Conservation (phyloP, 805 yeast genomes). For the Saturnispora sanitii region DNA sequence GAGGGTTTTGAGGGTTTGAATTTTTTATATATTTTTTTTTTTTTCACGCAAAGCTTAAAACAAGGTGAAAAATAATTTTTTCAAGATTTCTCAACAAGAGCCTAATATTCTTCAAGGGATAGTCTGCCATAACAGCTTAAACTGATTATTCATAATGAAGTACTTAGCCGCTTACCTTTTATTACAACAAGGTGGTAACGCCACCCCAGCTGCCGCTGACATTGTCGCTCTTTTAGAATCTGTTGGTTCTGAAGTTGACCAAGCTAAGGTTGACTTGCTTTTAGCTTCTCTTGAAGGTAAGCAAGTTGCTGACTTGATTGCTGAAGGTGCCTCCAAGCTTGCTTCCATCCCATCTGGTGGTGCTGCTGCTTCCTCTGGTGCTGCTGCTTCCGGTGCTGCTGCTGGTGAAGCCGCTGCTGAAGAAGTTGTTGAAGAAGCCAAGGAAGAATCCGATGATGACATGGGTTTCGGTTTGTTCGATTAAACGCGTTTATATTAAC, state of each 20-base stretch:
- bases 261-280: conserved; percentile 71
- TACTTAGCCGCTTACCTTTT: conserved; percentile 99
- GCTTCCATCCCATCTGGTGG: conserved; percentile 98
- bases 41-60: neutral
- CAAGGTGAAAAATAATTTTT: neutral
- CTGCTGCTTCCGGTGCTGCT: conserved; percentile 62
- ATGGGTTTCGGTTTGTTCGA: conserved; percentile 55
- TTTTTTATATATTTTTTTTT: neutral
- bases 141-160: conserved; percentile 80
- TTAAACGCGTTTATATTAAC: conserved; percentile 17
- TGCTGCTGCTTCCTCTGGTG: conserved; percentile 77
- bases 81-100: neutral
- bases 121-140: conserved; percentile 72
- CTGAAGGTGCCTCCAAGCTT: conserved; percentile 92
- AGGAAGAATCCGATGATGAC: conserved; percentile 55
- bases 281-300: conserved; percentile 89
- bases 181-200: conserved; percentile 93
- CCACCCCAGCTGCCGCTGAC: conserved; percentile 89
- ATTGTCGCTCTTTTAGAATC: conserved; percentile 82
- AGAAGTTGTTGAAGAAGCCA: conserved; percentile 54
- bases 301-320: conserved; percentile 77
- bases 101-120: conserved; percentile 43
- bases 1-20: conserved; percentile 6
- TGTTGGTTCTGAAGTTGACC: conserved; percentile 94
- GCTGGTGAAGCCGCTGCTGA: conserved; percentile 66